Evolutionary conservation across 352 stramenopile genomes (phyloP), one percentile per base, ranked within the genome.

Genomic region (Phytopythium delawarense): DNA sequence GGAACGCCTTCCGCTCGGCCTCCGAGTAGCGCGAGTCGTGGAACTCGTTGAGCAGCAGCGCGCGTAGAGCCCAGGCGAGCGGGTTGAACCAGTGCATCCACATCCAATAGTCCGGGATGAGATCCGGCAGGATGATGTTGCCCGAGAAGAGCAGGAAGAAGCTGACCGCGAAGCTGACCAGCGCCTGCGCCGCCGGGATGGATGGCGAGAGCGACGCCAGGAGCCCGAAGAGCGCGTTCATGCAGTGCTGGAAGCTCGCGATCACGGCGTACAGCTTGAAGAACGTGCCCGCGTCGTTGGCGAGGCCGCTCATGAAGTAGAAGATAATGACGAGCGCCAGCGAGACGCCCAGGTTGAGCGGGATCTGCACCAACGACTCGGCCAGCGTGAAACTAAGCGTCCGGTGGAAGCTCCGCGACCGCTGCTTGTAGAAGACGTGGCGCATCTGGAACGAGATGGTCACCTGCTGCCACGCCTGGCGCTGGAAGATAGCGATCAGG

Each of bases 251-350:
- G 63, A 93, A 96, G n/a, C 67, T 67, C 16, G 89, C 61, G n/a
- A 93, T 65, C 21, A 92, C 72, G 12, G 71, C 58, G 53, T 89
- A 70, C 40, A 79, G 91, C 40, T 81, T 70, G 39, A 93, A 69
- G 61, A 83, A 92, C 39, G 74, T 78, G 46, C 34, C 57, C 12
- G 70, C 64, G 40, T 72, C 71, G 6, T 45, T 42, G n/a, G 65
- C 45, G 28, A 95, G 68, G 4, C 88, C 89, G 66, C 91, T 91
- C 81, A 97, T 94, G 61, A 89, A 97, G 73, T 97, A 97, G 63
- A 88, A 59, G 23, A 59, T 59, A 25, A 62, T 32, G 15, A 62
- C 56, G 25, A 92, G 82, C 40, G 81, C 52, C 7, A 82, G 55
- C 16, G 76, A 74, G 65, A 89, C 83, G 42, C 73, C 62, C 20